These are phyloP conservation scores for Triadica sebifera DNA, from an alignment of 345 rosid species.

Conservation along the genomic window DNA sequence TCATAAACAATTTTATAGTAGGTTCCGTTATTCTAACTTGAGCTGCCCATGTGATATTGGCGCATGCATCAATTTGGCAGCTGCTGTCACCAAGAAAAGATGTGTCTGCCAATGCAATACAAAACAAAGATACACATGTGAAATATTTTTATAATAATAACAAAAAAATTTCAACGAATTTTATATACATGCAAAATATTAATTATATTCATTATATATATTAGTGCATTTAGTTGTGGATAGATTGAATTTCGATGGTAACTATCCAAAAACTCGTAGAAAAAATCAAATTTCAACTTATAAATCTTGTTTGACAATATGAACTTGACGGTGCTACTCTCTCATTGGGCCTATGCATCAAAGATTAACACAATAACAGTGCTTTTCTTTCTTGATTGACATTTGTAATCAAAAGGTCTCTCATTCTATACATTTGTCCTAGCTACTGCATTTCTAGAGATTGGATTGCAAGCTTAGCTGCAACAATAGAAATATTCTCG, in stretches of 20 bases:
- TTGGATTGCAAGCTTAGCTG: slow-evolving; percentile 84
- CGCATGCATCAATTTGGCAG: background rate
- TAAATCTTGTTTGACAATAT: background rate
- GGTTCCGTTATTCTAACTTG: slow-evolving; percentile 10
- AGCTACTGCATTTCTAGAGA: slow-evolving; percentile 36
- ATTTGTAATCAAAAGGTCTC: background rate
- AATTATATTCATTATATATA: too few relatives aligned
- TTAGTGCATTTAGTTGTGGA: background rate
- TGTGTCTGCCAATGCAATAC: background rate
- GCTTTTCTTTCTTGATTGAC: background rate
- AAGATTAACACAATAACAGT: background rate
- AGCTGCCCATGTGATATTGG: slow-evolving; percentile 11
- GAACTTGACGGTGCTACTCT: background rate
- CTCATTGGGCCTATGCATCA: background rate
- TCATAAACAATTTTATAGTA: background rate
- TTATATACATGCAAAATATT: background rate
- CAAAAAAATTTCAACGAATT: background rate
- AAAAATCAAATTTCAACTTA: background rate
- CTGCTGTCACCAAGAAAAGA: slow-evolving; percentile 4
- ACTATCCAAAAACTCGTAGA: background rate
- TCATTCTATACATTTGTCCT: background rate
- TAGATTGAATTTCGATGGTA: background rate
- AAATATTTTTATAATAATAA: too few relatives aligned
- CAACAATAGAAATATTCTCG: slow-evolving; percentile 58
- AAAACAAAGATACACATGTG: background rate